Conservation (phyloP, 345 rosid genomes). For the Arabidopsis thaliana region TAIR10.1 NC_003070.9:6876501-6877000, state of each 20-base stretch:
- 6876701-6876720: slow-evolving; percentile 5
- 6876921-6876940: neutral
- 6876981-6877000: neutral
- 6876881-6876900: neutral
- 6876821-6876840: neutral
- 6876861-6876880: neutral
- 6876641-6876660: slow-evolving; percentile 42
- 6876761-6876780: neutral
- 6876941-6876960: neutral
- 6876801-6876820: slow-evolving; percentile 5
- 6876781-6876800: neutral
- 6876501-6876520: neutral
- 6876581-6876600: slow-evolving; percentile 2
- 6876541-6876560: neutral
- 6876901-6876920: neutral
- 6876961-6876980: neutral
- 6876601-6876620: slow-evolving; percentile 27
- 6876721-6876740: neutral
- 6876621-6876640: slow-evolving; percentile 38
- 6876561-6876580: neutral
- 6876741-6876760: neutral
- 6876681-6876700: slow-evolving; percentile 20
- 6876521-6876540: neutral
- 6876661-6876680: slow-evolving; percentile 41
- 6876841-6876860: slow-evolving; percentile 10